Base-by-base conservation (phyloP, 176 grass and related monocot species). In the Musa acuminata region DNA sequence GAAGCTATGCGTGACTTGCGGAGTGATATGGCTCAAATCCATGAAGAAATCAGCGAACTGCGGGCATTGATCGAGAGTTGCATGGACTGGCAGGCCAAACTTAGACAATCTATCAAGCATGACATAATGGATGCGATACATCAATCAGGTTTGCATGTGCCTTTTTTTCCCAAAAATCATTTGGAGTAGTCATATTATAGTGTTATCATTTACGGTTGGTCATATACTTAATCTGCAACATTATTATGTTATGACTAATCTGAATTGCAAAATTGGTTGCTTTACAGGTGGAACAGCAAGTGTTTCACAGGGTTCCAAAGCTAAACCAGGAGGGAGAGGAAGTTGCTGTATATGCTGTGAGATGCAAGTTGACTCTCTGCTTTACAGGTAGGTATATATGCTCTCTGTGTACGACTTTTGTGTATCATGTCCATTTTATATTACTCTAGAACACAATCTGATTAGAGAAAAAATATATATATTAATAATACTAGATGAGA, bases 301-400 rank as follows among this genome's bases (percentile, higher is more conserved):
- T 76, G 75, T 79, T 72, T 81, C 86, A 72, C 83, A 19, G 77
- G 75, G 65, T 64, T 76, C 75, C 23, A 62, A 77, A 77, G 66
- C 22, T 55, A 73, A 78, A 80, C 60, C 80, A 72, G 83, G 67
- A 78, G 87, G 82, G 82, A 82, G 75, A 67, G 84, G 48, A 27
- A 86, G 48, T 58, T 99, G 96, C 75, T 69, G 84, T 75, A 89
- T 99, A 75, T 99, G 96, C 86, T 86, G 81, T 50, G 79, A 74
- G 54, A 80, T 85, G 68, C 96, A 91, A 78, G 84, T 95, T 66
- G 88, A 99, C 85, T 95, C 88, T 59, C 86, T 99, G 72, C 86
- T 99, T 71, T 99, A 99, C 77, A 89, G 91, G n/a, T n/a, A n/a
- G n/a, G 95, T 98, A 89, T 91, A 89, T 77, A 50, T 4, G 1